Evolutionary conservation across 169 alveolate species (phyloP), one percentile per base, ranked within the genome.

Genomic region (Eimeria praecox): DNA sequence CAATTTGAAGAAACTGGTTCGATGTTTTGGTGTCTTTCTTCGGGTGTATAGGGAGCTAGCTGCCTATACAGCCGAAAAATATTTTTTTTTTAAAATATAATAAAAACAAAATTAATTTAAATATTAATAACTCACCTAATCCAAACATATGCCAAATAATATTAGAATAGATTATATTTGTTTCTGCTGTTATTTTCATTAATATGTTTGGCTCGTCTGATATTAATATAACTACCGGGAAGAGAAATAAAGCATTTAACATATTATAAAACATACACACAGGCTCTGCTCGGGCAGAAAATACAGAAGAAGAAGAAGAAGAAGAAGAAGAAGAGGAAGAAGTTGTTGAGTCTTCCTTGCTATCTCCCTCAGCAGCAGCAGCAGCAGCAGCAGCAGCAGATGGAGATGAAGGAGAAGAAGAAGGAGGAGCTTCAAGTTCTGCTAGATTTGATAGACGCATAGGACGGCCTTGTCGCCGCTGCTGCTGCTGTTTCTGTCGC

Each of bases 211-310:
- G 89, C 66, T 89, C 95, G 59, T 33, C 87, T 4, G 95, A 89
- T 20, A 75, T 18, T 52, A 80, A 35, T 16, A 90, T 52, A 33
- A 90, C 77, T 3, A 82, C 59, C 22, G 95, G 95, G 46, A 90
- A 75, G 40, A 90, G 75, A 27, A 27, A 49, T 1, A 52, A 22
- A 9, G 95, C 95, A 46, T 90, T 90, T 18, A 90, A 38, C 95
- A 90, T 90, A 78, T 90, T 90, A 42, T 90, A 90, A 62, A 73
- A 73, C 88, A 75, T 54, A 20, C 64, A 80, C 22, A 82, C 59
- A 0, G 95, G 89, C 35, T 90, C 85, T 3, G 64, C 77, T 40
- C 95, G 66, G 16, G 12, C 56, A 12, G 56, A 49, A 49, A 12
- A 12, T 8, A 12, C 56, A 49, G 56, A 5, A 49, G 56, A 49